These are phyloP conservation scores for Pseudovirgaria hyperparasitica DNA, from an alignment of 2,329 filamentous ascomycete genomes.

Conservation along the genomic window DNA sequence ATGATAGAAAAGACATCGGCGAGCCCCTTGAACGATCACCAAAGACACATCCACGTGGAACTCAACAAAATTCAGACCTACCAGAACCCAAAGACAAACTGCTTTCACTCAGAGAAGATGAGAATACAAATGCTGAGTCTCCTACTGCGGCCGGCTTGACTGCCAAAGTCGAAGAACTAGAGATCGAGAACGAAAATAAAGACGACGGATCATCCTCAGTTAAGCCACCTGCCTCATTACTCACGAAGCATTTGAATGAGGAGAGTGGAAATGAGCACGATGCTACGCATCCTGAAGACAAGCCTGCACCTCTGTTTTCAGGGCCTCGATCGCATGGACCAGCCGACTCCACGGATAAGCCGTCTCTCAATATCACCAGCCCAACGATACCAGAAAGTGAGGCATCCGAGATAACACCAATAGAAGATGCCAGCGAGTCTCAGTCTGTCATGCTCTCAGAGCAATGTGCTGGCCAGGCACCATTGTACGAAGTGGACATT, in stretches of 20 bases:
- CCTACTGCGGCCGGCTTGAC: slow-evolving; percentile 42
- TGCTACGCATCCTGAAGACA: slow-evolving; percentile 51
- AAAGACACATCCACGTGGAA: slow-evolving; percentile 39
- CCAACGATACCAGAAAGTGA: slow-evolving; percentile 14
- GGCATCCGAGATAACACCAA: slow-evolving; percentile 21
- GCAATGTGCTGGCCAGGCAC: slow-evolving; percentile 14
- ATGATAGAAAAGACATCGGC: slow-evolving; percentile 35
- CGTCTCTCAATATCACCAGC: slow-evolving; percentile 16
- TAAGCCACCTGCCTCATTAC: slow-evolving; percentile 22
- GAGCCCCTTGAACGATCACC: slow-evolving; percentile 23
- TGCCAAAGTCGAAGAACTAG: slow-evolving; percentile 42
- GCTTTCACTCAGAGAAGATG: slow-evolving; percentile 7
- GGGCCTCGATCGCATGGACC: slow-evolving; percentile 15
- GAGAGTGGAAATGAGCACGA: slow-evolving; percentile 13
- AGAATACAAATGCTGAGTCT: slow-evolving; percentile 19
- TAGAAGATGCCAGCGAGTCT: slow-evolving; percentile 20
- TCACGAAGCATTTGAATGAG: slow-evolving; percentile 30
- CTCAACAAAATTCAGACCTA: slow-evolving; percentile 8
- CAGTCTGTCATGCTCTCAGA: slow-evolving; percentile 22
- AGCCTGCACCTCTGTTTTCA: slow-evolving; percentile 53
- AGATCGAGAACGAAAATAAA: slow-evolving; percentile 45
- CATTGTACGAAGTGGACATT: slow-evolving; percentile 43
- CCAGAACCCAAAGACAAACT: slow-evolving; percentile 12
- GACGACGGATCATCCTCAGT: slow-evolving; percentile 23
- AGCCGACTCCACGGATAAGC: slow-evolving; percentile 14